Evolutionary conservation across 2,329 filamentous ascomycete genomes (phyloP).

Genomic region (Colletotrichum camelliae): DNA sequence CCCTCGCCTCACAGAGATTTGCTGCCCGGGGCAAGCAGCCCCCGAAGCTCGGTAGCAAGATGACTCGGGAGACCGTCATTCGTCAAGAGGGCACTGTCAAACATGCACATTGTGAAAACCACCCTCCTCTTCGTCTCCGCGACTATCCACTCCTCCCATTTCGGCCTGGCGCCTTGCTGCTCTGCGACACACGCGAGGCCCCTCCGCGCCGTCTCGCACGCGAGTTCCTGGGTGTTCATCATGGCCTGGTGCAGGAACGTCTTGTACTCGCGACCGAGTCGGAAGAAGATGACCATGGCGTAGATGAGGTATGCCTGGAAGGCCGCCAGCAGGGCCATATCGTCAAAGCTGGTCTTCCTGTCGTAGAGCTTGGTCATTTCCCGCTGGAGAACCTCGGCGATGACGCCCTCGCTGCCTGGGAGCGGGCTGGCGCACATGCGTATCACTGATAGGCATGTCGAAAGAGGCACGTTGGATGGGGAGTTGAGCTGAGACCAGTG

Average conservation of each 20-base stretch:
- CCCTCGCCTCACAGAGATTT: slow-evolving; percentile 46
- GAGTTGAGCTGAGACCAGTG: slow-evolving; percentile 41
- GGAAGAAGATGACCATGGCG: slow-evolving; percentile 52
- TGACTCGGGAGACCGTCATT: slow-evolving; percentile 50
- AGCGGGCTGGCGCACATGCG: slow-evolving; percentile 42
- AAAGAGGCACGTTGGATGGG: slow-evolving; percentile 35
- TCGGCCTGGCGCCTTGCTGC: slow-evolving; percentile 39
- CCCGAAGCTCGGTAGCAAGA: slow-evolving; percentile 52
- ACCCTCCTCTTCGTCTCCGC: slow-evolving; percentile 58
- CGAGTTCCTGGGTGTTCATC: slow-evolving; percentile 56
- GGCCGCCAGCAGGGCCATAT: slow-evolving; percentile 39
- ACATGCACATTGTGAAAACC: slow-evolving; percentile 57
- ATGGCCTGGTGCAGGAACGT: slow-evolving; percentile 46
- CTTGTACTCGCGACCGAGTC: slow-evolving; percentile 25
- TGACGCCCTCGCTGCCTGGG: slow-evolving; percentile 34
- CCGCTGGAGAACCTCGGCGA: slow-evolving; percentile 38
- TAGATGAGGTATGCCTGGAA: slow-evolving; percentile 63
- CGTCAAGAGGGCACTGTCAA: slow-evolving; percentile 53
- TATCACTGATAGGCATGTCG: slow-evolving; percentile 45
- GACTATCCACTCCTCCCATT: slow-evolving; percentile 60
- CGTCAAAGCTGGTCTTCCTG: slow-evolving; percentile 28
- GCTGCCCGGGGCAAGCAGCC: slow-evolving; percentile 45
- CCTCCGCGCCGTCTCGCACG: slow-evolving; percentile 40
- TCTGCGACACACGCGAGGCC: slow-evolving; percentile 53
- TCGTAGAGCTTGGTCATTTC: slow-evolving; percentile 48